Evolutionary conservation across 2,329 filamentous ascomycete genomes (phyloP).

Genomic region (Fusarium nisikadoi): DNA sequence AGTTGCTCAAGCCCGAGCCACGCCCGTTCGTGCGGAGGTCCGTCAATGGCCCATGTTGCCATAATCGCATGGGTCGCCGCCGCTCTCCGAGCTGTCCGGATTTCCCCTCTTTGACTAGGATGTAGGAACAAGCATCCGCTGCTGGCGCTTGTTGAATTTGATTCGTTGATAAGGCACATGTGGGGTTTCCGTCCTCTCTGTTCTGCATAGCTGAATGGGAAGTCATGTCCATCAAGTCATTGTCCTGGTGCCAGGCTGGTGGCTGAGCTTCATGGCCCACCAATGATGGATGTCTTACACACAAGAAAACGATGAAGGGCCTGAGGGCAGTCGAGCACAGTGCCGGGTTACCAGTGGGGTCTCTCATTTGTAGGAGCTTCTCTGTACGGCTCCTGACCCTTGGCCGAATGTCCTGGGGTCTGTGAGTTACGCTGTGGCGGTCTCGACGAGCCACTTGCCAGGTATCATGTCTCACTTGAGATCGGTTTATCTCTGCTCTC

Average conservation of each 20-base stretch:
- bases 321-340: constrained; percentile 33
- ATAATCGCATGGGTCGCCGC: constrained; percentile 32
- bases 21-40: constrained; percentile 42
- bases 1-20: constrained; percentile 39
- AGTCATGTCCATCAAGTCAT: constrained; percentile 7
- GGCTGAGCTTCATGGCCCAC: constrained; percentile 34
- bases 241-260: constrained; percentile 6
- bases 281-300: constrained; percentile 33
- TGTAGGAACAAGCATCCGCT: constrained; percentile 32
- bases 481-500: constrained; percentile 34
- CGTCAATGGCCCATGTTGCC: constrained; percentile 22
- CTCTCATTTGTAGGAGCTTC: constrained; percentile 21
- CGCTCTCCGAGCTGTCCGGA: constrained; percentile 37
- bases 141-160: constrained; percentile 23
- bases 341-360: constrained; percentile 40
- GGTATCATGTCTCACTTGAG: constrained; percentile 41
- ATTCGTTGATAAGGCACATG: constrained; percentile 14
- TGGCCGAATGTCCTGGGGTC: constrained; percentile 37
- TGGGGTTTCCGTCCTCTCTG: constrained; percentile 2
- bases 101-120: constrained; percentile 34
- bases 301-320: constrained; percentile 31
- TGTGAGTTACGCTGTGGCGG: constrained; percentile 42
- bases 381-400: constrained; percentile 26
- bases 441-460: constrained; percentile 41
- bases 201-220: constrained; percentile 11